Percentiles rank a stretch among this genome's conserved stretches.
Evolutionary conservation across 257 asterid genomes (phyloP).

Genomic region (Mitragyna speciosa): DNA sequence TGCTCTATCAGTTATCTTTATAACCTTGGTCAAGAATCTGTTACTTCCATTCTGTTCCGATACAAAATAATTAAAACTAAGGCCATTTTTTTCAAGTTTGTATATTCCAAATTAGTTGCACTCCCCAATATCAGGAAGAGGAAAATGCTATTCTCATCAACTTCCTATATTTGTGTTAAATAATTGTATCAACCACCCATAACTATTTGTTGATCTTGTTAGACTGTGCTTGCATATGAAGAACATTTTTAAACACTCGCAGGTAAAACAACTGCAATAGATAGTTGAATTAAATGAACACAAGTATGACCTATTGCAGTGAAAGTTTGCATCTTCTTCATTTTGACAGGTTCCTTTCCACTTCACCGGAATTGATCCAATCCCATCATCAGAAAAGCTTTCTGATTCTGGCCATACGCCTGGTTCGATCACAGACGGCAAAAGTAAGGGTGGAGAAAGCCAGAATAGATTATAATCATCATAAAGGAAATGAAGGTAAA

Average conservation of each 20-base stretch:
- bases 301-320: slow-evolving; percentile 65
- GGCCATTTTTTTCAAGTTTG: neutral
- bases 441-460: slow-evolving; percentile 7
- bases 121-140: neutral
- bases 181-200: neutral
- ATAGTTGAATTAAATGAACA: slow-evolving; percentile 3
- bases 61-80: neutral
- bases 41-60: neutral
- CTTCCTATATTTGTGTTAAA: neutral
- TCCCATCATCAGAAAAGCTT: slow-evolving; percentile 68
- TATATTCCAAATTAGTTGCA: neutral
- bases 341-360: slow-evolving; percentile 89
- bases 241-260: neutral
- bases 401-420: slow-evolving; percentile 92
- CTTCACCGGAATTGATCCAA: slow-evolving; percentile 77
- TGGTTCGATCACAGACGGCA: slow-evolving; percentile 33
- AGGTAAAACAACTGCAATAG: neutral
- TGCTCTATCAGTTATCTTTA: neutral
- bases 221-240: neutral
- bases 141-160: neutral
- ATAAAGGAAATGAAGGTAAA: neutral
- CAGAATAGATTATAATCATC: neutral
- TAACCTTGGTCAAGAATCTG: neutral
- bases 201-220: neutral
- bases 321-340: slow-evolving; percentile 57